These are phyloP conservation scores for Hypoxylon sp. DNA, from an alignment of 2,329 filamentous ascomycete species.

Conservation along the genomic window DNA sequence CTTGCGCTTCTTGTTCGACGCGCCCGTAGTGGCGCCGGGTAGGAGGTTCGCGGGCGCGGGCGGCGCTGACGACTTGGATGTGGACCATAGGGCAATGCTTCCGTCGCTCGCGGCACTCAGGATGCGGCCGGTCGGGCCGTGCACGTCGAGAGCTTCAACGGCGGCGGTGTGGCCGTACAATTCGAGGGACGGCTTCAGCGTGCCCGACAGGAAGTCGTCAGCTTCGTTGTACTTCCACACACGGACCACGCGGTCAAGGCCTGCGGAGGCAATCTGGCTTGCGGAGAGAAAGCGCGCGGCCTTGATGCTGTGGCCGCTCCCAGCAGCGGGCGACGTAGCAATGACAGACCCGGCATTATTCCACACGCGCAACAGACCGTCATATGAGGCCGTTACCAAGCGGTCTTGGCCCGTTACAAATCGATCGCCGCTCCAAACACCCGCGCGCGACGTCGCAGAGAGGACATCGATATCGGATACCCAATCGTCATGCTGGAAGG, in stretches of 20 bases:
- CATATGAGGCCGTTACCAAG: constrained; percentile 93
- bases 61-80: constrained; percentile 79
- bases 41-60: constrained; percentile 77
- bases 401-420: constrained; percentile 71
- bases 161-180: constrained; percentile 83
- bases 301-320: constrained; percentile 83
- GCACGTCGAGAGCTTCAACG: constrained; percentile 80
- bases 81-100: constrained; percentile 88
- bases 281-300: constrained; percentile 85
- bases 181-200: constrained; percentile 79
- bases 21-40: constrained; percentile 68
- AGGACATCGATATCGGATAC: constrained; percentile 88
- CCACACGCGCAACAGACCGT: constrained; percentile 90
- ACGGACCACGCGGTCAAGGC: constrained; percentile 85
- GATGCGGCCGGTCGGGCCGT: constrained; percentile 79
- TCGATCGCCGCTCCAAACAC: constrained; percentile 64
- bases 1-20: constrained; percentile 79
- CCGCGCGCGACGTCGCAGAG: constrained; percentile 72
- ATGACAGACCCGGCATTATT: constrained; percentile 87
- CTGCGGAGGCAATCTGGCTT: constrained; percentile 82
- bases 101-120: constrained; percentile 89
- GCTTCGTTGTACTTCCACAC: constrained; percentile 88
- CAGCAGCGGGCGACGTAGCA: constrained; percentile 76
- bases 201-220: constrained; percentile 68
- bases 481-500: constrained; percentile 98